Evolutionary conservation across 2,329 filamentous ascomycete species (phyloP), one percentile per base, ranked within the genome.

Genomic region (Sclerotinia glacialis): DNA sequence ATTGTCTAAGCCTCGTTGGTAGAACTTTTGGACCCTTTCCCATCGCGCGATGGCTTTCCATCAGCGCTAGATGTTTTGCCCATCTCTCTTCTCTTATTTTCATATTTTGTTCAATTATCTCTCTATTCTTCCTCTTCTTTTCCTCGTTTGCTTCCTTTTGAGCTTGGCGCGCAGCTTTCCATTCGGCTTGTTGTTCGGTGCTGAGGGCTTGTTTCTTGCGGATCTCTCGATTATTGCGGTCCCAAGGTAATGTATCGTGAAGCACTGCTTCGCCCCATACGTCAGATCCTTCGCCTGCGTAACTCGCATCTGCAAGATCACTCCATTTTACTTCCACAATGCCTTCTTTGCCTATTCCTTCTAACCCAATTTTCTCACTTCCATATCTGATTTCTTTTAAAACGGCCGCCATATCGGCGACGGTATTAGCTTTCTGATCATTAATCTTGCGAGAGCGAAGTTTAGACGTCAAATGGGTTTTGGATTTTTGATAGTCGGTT

Each of bases 381-480:
- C 59, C 64, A 7, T 66, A 26, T 9, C 65, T 54, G 47, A 58
- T 64, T 5, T 50, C 46, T 26, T 61, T 34, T n/a, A 69, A 37
- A 12, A 71, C 73, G 9, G 81, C 83, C 0, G 87, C 86, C 69
- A 90, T 80, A 76, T 90, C 87, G 65, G 87, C 87, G 58, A 90
- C 80, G 16, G 81, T 79, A 75, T 88, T 89, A 63, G 81, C 80
- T 76, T 83, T 84, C 78, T 89, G 86, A 73, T 86, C 81, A 74
- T 85, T 85, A 63, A 90, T 78, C 46, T 78, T 80, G 59, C 75
- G 72, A 42, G 83, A 86, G 55, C 85, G 81, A 72, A 84, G 79
- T 53, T 67, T 71, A 16, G n/a, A 59, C 34, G n/a, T 64, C 46
- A 70, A 31, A 5, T 56, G 52, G 11, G 14, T 67, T 26, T 34